Percentiles rank a stretch among this genome's conserved stretches.
Evolutionary conservation across 2,329 filamentous ascomycete species (phyloP).

Genomic region (Colletotrichum sp.): DNA sequence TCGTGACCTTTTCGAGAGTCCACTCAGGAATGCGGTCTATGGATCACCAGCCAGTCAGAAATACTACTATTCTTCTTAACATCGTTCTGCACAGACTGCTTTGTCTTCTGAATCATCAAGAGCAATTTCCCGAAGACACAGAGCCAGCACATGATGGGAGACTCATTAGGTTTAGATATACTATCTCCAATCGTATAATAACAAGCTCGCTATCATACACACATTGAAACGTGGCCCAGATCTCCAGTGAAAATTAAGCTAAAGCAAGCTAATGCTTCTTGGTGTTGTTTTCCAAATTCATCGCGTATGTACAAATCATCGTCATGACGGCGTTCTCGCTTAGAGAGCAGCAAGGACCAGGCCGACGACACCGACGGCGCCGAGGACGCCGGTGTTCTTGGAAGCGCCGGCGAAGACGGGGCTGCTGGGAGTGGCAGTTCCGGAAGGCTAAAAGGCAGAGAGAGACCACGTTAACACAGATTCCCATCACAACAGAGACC

Average conservation of each 20-base stretch:
- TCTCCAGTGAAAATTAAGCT: neutral
- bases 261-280: neutral
- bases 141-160: neutral
- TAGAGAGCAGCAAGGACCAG: conserved; percentile 6
- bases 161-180: conserved; percentile 1
- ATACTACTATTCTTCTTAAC: neutral
- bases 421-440: neutral
- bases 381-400: conserved; percentile 6
- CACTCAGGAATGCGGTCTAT: conserved; percentile 23
- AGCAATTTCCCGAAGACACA: neutral
- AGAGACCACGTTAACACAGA: neutral
- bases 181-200: conserved; percentile 5
- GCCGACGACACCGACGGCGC: neutral
- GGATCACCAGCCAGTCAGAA: neutral
- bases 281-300: neutral
- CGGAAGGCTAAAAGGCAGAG: conserved; percentile 1
- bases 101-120: neutral
- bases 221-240: neutral
- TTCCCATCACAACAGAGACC: neutral
- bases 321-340: neutral
- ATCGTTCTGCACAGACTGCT: neutral
- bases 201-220: conserved; percentile 7
- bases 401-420: conserved; percentile 11
- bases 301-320: neutral
- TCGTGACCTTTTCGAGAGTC: conserved; percentile 32